Evolutionary conservation across 352 stramenopile species (phyloP), one percentile per base, ranked within the genome.

Genomic region (Pythium monospermum): DNA sequence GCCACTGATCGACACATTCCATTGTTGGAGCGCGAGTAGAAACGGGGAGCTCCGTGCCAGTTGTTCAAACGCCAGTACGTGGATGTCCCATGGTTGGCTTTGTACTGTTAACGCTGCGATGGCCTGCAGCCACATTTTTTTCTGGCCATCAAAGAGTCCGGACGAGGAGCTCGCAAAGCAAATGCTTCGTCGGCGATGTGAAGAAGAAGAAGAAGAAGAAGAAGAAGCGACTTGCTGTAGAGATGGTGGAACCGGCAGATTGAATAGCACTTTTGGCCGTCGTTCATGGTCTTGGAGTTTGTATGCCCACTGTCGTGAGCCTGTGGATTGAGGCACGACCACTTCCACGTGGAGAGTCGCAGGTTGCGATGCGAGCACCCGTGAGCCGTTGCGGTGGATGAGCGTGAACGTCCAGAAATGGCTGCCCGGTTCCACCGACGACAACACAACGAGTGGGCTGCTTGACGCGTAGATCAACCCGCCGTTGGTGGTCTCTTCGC

Each of bases 111-210:
- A 49, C 11, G 60, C 68, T 13, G 68, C 53, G 22, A 86, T 81
- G 21, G 79, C 45, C 38, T 84, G 75, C 40, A 83, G 22, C 68
- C 68, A 86, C 57, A 86, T 86, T 25, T 73, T 70, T 49, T 68
- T 82, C 46, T 86, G 75, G 2, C 75, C 73, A 33, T 86, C 71
- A 52, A 81, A 79, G 2, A 52, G 22, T 6, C 38, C 49, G 2
- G 51, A 55, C 8, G 61, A 64, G 13, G 54, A 61, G 4, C 52
- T 46, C n/a, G 79, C 41, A 38, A 71, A 78, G 26, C 70, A 86
- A 0, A 86, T 49, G 6, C 25, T 23, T 22, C 41, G 41, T 18
- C 3, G 13, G n/a, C 22, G 30, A 26, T 28, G 38, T 23, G n/a
- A n/a, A n/a, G n/a, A n/a, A n/a, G n/a, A n/a, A n/a, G n/a, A n/a